Evolutionary conservation across 345 rosid species (phyloP).

Genomic region (Anastatica hierochuntica): DNA sequence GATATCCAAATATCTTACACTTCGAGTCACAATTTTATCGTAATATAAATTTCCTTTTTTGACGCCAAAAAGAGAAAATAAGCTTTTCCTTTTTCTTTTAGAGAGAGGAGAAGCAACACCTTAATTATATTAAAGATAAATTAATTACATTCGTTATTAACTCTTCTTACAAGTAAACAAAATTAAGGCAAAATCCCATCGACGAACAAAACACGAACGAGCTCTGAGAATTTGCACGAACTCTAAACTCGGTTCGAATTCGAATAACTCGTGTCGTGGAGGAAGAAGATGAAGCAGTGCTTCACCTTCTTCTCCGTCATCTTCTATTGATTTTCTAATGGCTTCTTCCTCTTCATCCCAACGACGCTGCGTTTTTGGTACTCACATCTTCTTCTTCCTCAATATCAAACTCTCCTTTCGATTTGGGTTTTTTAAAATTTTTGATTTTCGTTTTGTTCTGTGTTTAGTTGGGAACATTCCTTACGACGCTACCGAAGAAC

Average conservation of each 20-base stretch:
- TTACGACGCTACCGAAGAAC: constrained; percentile 95
- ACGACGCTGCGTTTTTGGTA: constrained; percentile 98
- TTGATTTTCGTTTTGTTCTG: neutral
- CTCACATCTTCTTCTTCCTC: too few species aligned
- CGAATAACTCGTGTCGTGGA: neutral
- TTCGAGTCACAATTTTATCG: too few species aligned
- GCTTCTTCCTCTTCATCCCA: constrained; percentile 61
- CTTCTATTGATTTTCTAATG: constrained; percentile 45
- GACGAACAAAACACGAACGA: neutral
- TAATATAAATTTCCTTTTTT: too few species aligned
- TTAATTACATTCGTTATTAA: too few species aligned
- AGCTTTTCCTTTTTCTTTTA: too few species aligned
- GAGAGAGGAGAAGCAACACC: too few species aligned
- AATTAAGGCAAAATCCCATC: too few species aligned
- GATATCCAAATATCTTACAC: too few species aligned
- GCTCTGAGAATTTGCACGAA: neutral
- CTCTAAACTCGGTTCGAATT: neutral
- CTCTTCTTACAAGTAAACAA: too few species aligned
- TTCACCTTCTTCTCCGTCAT: constrained; percentile 50
- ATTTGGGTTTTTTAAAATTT: neutral
- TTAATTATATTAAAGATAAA: too few species aligned
- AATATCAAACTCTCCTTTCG: constrained; percentile 12
- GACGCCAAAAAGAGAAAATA: too few species aligned
- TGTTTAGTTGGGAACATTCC: constrained; percentile 96
- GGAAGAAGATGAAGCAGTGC: constrained; percentile 62